phyloP scores from a whole-genome alignment of 2,329 filamentous ascomycete genomes.

The Talaromyces sp. region DNA sequence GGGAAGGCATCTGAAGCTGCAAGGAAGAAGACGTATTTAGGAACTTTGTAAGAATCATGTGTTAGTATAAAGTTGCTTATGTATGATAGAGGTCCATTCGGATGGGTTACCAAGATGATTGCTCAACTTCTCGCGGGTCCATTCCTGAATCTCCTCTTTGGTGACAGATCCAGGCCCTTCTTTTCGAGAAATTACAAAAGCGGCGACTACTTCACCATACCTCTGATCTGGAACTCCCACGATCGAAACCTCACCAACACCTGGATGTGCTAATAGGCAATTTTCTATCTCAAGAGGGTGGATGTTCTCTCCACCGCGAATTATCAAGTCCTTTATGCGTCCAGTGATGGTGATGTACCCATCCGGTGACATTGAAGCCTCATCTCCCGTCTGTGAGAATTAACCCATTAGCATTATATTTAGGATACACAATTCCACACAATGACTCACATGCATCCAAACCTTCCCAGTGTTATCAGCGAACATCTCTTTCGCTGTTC shows the following conservation, averaged over 20 bases:
- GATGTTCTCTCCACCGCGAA: conserved; percentile 93
- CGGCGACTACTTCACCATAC: conserved; percentile 85
- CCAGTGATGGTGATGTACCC: conserved; percentile 90
- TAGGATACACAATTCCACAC: background rate
- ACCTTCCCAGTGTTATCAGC: conserved; percentile 58
- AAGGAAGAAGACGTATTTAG: conserved; percentile 87
- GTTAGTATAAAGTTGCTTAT: background rate
- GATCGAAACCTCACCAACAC: conserved; percentile 75
- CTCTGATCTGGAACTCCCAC: conserved; percentile 80
- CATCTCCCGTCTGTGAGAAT: conserved; percentile 73
- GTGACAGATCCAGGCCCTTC: conserved; percentile 45
- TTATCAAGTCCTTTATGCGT: conserved; percentile 93
- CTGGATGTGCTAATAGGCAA: conserved; percentile 72
- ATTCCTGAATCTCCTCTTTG: conserved; percentile 65
- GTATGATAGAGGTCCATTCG: background rate
- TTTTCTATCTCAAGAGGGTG: conserved; percentile 93
- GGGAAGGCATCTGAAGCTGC: conserved; percentile 66
- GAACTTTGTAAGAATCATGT: conserved; percentile 57
- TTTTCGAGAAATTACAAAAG: conserved; percentile 69
- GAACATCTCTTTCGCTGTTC: conserved; percentile 70
- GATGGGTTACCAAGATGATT: conserved; percentile 65
- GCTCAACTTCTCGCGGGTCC: conserved; percentile 71
- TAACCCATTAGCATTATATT: background rate
- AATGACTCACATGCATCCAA: conserved; percentile 71
- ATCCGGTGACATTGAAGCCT: conserved; percentile 78